Evolutionary conservation across 805 yeast species (phyloP), one percentile per base, ranked within the genome.

Genomic region (Saccharomycopsis babjevae): DNA sequence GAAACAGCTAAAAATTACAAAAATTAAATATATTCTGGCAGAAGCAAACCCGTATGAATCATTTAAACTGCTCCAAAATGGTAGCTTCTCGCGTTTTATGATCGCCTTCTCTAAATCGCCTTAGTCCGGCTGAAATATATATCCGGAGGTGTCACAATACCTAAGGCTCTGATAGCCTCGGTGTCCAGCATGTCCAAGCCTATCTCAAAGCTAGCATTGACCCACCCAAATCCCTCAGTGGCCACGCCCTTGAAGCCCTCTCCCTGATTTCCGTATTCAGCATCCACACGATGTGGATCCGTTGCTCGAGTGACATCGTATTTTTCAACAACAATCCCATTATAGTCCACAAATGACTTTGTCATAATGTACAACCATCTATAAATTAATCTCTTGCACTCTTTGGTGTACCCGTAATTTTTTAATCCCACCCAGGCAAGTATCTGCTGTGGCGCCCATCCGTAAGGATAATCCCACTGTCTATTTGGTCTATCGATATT

Each of bases 381-480:
- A 71, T 88, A 88, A 1, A 86, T 84, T 61, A 93, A 74, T 63
- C 98, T 75, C 60, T 85, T 77, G 1, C 93, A 85, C 18, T 82
- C 81, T 3, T 78, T 82, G 2, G 71, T 71, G 69, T 78, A 88
- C 0, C 92, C 94, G 70, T 93, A 94, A 59, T 84, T 80, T 34
- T 71, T 67, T 39, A 93, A 77, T 0, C 97, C 98, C 54, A 81
- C 81, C 99, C 99, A 93, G 1, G 96, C 93, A 59, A 93, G 72
- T 18, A 93, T 89, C 73, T 93, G 99, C 71, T 94, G 98, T 2
- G 99, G 98, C 0, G 98, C 97, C 99, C 99, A 93, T 1, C 98
- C 98, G 69, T 76, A 89, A 1, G 99, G 99, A 72, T 86, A 94
- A 72, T 93, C 99, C 99, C 99, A 93, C 74, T 93, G 99, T 71